Base-by-base conservation (phyloP, 148 eudicot species). In the Rheum nobile region DNA sequence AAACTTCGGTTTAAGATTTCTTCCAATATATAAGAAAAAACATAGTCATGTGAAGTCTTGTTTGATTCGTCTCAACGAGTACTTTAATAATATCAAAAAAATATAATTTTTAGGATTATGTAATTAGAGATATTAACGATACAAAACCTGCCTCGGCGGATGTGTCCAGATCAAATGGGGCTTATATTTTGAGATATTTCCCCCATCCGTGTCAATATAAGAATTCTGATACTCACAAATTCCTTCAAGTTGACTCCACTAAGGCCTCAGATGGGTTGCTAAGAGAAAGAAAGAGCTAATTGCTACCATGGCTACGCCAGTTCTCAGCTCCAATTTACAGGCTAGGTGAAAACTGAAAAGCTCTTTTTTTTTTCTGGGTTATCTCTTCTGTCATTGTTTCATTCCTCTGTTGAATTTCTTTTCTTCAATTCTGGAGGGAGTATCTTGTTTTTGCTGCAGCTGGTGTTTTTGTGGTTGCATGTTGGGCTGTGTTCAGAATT, bases 391-490 rank as follows among this genome's bases (percentile, higher is more conserved):
- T 29, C 63, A 59, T 29, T 59, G 32, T 12, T 59, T 29, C n/a
- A 29, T 31, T 29, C 34, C 22, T 55, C 12, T 55, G 1, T 55
- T 55, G 32, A 24, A 24, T 12, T 55, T 26, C 3, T 57, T 26
- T 19, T 10, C 67, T 32, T 63, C 21, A 63, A 31, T 63, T 63
- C 21, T 31, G 69, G 16, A 32, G n/a, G 69, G 39, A 63, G 31
- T 63, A 10, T 14, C 69, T 63, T 63, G 69, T 31, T 63, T 32
- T 32, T 63, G 69, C 38, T 63, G 69, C 0, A 63, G 39, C n/a
- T 63, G 8, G 39, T 37, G 32, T 57, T 63, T 63, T 63, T 63
- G 21, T 29, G n/a, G 38, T 63, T 63, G 69, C 69, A 63, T 63
- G 69, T 32, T 59, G 37, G 34, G 35, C 6, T 59, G 19, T 3